Evolutionary conservation across 208 protist species (phyloP).

Genomic region (Porcisia hertigi): DNA sequence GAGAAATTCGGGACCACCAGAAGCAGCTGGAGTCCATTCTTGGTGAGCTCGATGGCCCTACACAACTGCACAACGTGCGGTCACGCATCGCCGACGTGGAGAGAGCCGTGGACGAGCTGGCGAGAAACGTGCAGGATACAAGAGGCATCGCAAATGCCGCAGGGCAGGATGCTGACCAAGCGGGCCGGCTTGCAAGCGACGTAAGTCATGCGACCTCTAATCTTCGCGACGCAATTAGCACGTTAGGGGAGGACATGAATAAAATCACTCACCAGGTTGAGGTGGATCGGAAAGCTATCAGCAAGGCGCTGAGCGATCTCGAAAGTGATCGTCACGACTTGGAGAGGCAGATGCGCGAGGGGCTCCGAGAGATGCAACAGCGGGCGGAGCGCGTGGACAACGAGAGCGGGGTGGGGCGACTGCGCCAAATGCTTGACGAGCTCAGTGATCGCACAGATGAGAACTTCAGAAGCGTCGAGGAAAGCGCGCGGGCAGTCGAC

Average conservation of each 20-base stretch:
- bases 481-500: slow-evolving; percentile 76
- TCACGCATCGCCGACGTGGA: slow-evolving; percentile 58
- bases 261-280: slow-evolving; percentile 34
- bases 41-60: slow-evolving; percentile 34
- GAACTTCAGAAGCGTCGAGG: slow-evolving; percentile 82
- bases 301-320: slow-evolving; percentile 50
- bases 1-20: slow-evolving; percentile 43
- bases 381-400: slow-evolving; percentile 43
- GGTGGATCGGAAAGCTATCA: slow-evolving; percentile 39
- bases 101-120: slow-evolving; percentile 39
- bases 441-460: slow-evolving; percentile 82
- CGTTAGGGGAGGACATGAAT: slow-evolving; percentile 39
- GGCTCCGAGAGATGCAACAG: slow-evolving; percentile 45
- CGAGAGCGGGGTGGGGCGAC: slow-evolving; percentile 44
- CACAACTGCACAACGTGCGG: slow-evolving; percentile 39
- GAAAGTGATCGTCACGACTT: slow-evolving; percentile 36
- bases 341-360: slow-evolving; percentile 49
- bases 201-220: slow-evolving; percentile 32
- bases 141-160: slow-evolving; percentile 32
- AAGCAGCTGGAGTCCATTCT: slow-evolving; percentile 48
- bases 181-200: slow-evolving; percentile 49
- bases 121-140: slow-evolving; percentile 46
- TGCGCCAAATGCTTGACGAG: slow-evolving; percentile 71
- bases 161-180: slow-evolving; percentile 47
- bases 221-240: slow-evolving; percentile 41